Evolutionary conservation across 2,329 filamentous ascomycete species (phyloP).

Genomic region (Calycina herbarum): DNA sequence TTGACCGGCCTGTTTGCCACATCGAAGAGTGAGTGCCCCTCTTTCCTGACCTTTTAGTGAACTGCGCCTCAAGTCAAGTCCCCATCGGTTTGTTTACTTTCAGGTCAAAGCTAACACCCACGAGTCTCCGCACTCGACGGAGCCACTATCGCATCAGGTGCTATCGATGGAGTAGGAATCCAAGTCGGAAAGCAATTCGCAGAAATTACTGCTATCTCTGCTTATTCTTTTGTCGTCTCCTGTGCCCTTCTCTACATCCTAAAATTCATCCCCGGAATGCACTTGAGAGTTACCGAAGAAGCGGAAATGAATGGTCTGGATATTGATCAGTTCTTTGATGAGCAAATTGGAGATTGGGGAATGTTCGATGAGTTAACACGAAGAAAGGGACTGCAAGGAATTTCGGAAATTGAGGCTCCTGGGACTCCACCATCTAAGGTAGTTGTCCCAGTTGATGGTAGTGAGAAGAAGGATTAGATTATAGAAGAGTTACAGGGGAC

Average conservation of each 20-base stretch:
- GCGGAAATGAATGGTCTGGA: slow-evolving; percentile 56
- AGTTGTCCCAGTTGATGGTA: slow-evolving; percentile 17
- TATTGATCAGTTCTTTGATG: slow-evolving; percentile 48
- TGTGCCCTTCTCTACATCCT: slow-evolving; percentile 54
- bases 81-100: background rate
- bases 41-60: background rate
- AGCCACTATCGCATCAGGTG: slow-evolving; percentile 43
- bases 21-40: slow-evolving; percentile 25
- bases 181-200: slow-evolving; percentile 60
- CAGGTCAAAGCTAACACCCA: slow-evolving; percentile 17
- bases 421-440: slow-evolving; percentile 20
- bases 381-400: slow-evolving; percentile 17
- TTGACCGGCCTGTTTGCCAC: slow-evolving; percentile 59
- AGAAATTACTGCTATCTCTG: slow-evolving; percentile 54
- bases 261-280: slow-evolving; percentile 57
- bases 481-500: no score
- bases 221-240: slow-evolving; percentile 55
- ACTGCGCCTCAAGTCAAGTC: background rate
- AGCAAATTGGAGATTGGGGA: slow-evolving; percentile 42
- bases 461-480: slow-evolving; percentile 20
- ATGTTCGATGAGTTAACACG: slow-evolving; percentile 33
- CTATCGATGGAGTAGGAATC: slow-evolving; percentile 52
- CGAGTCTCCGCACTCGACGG: slow-evolving; percentile 54
- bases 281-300: slow-evolving; percentile 55
- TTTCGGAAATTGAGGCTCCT: slow-evolving; percentile 22